These are phyloP conservation scores for Tetrahymena thermophila DNA, from an alignment of 73 alveolate genomes.

Conservation along the genomic window DNA sequence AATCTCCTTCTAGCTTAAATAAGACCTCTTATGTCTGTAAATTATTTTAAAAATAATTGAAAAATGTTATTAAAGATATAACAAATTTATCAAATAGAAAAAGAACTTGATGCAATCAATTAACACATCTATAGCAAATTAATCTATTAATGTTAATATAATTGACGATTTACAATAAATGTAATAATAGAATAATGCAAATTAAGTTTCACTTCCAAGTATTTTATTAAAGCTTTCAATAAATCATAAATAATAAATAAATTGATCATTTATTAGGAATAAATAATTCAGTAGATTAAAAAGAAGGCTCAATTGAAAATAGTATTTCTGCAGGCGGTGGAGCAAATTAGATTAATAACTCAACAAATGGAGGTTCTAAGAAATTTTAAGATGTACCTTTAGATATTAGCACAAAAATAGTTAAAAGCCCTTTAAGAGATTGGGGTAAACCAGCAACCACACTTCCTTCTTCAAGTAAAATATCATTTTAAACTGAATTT, in stretches of 20 bases:
- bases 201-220: background rate
- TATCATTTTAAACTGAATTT: background rate
- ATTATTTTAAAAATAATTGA: background rate
- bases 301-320: background rate
- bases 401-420: slow-evolving; percentile 38
- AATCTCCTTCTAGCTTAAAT: slow-evolving; percentile 19
- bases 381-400: slow-evolving; percentile 39
- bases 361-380: slow-evolving; percentile 26
- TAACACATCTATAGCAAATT: slow-evolving; percentile 9
- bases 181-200: background rate
- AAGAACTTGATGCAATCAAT: slow-evolving; percentile 7
- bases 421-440: slow-evolving; percentile 35
- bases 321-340: background rate
- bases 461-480: background rate
- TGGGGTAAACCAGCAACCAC: slow-evolving; percentile 46
- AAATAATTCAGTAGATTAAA: background rate
- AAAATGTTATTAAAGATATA: no score
- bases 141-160: slow-evolving; percentile 15
- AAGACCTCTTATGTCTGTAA: slow-evolving; percentile 1
- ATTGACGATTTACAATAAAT: slow-evolving; percentile 13
- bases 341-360: background rate
- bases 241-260: background rate
- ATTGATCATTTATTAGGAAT: background rate
- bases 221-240: background rate
- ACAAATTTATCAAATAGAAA: background rate